These are phyloP conservation scores for Calonectria pauciramosa DNA, from an alignment of 2,329 filamentous ascomycete species.

Conservation along the genomic window DNA sequence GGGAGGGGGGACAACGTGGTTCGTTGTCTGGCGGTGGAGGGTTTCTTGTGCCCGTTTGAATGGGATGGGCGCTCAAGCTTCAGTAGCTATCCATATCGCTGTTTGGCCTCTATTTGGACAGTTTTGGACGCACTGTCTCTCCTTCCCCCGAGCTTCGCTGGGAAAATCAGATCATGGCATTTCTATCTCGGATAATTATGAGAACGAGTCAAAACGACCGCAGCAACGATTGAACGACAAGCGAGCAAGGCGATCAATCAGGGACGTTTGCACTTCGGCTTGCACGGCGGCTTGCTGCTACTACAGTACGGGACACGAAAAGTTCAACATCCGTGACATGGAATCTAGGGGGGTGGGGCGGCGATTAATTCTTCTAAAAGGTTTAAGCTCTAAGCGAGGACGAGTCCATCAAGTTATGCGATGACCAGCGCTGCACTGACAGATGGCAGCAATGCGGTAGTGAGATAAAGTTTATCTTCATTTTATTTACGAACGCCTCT, in stretches of 20 bases:
- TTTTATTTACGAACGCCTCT: slow-evolving; percentile 7
- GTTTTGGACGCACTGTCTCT: slow-evolving; percentile 9
- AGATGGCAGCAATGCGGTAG: slow-evolving; percentile 3
- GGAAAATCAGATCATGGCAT: not conserved
- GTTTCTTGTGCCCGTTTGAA: slow-evolving; percentile 25
- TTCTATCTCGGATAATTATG: not conserved
- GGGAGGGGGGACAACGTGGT: slow-evolving; percentile 27
- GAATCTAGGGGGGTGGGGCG: slow-evolving; percentile 24
- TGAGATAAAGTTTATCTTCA: slow-evolving; percentile 8
- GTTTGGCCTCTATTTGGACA: slow-evolving; percentile 16
- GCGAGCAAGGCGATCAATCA: slow-evolving; percentile 3
- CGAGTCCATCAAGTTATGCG: slow-evolving; percentile 11
- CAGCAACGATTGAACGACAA: not conserved
- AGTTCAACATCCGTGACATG: slow-evolving; percentile 18
- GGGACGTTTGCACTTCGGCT: slow-evolving; percentile 7
- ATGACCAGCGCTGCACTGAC: not conserved
- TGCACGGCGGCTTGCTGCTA: not conserved
- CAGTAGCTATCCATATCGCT: slow-evolving; percentile 9
- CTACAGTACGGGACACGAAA: not conserved
- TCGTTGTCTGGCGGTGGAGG: slow-evolving; percentile 33
- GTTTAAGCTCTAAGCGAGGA: slow-evolving; percentile 5
- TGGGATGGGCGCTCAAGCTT: slow-evolving; percentile 16
- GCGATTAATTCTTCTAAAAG: slow-evolving; percentile 20
- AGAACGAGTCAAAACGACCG: no score
- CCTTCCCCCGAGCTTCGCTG: no score